phyloP scores from a whole-genome alignment of 2,329 filamentous ascomycete genomes.

The Podosphaera aphanis region DNA sequence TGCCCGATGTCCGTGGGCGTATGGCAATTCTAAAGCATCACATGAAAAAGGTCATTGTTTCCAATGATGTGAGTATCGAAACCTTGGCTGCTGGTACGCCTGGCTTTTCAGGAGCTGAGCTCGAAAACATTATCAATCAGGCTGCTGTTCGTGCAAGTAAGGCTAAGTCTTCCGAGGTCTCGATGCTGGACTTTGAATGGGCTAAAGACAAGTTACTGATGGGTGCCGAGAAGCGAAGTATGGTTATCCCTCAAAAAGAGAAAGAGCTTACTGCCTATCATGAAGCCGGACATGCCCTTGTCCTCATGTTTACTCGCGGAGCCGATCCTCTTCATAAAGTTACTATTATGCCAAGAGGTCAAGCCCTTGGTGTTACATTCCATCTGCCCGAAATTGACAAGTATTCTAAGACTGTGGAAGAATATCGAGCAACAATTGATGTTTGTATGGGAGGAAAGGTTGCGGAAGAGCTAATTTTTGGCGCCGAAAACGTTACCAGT shows the following conservation, averaged over 20 bases:
- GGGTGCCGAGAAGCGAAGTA: constrained; percentile 77
- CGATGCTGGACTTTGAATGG: constrained; percentile 73
- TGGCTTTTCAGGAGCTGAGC: constrained; percentile 81
- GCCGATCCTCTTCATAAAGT: constrained; percentile 78
- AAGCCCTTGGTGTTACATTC: constrained; percentile 66
- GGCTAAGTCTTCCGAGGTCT: constrained; percentile 51
- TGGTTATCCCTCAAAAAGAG: constrained; percentile 78
- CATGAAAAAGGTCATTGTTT: constrained; percentile 69
- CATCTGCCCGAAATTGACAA: constrained; percentile 81
- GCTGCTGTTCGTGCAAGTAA: constrained; percentile 88
- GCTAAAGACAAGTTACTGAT: constrained; percentile 96
- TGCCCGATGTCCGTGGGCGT: constrained; percentile 82
- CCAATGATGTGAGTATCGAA: constrained; percentile 58
- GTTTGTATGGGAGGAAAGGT: constrained; percentile 69
- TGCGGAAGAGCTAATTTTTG: constrained; percentile 78
- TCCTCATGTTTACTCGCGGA: constrained; percentile 57
- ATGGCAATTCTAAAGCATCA: constrained; percentile 87
- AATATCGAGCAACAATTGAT: constrained; percentile 62
- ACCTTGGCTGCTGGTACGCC: constrained; percentile 69
- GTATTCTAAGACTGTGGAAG: constrained; percentile 64
- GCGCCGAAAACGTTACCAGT: constrained; percentile 72
- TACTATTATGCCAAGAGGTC: constrained; percentile 80
- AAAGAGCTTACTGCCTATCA: constrained; percentile 92
- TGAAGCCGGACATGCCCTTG: constrained; percentile 84
- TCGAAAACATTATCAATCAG: constrained; percentile 93